Evolutionary conservation across 176 grass and related monocot species (phyloP).

Genomic region (Canna indica): DNA sequence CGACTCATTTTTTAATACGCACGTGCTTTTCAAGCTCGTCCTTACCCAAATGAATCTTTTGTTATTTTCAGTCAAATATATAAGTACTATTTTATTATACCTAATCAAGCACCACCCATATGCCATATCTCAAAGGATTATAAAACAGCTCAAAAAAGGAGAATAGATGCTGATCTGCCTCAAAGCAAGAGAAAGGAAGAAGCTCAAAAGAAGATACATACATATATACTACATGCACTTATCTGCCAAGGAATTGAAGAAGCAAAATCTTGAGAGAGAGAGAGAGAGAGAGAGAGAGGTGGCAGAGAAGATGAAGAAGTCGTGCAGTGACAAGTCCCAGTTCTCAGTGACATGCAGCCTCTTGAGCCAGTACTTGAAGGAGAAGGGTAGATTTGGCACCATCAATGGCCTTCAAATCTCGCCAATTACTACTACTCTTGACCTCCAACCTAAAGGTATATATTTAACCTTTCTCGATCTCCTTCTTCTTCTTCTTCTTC

Average conservation of each 20-base stretch:
- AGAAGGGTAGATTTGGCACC: conserved; percentile 22
- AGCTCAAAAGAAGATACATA: no score
- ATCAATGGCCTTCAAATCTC: conserved; percentile 22
- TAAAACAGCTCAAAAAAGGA: no score
- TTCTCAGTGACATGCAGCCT: conserved; percentile 8
- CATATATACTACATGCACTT: no score
- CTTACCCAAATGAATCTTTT: not conserved
- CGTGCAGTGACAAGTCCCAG: not conserved
- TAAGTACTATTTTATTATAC: no score
- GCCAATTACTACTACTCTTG: not conserved
- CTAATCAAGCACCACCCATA: no score
- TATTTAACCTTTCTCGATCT: not conserved
- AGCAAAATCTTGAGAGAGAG: not conserved
- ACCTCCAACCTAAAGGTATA: conserved; percentile 1
- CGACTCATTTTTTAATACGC: no score
- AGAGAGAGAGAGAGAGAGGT: not conserved
- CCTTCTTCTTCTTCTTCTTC: not conserved
- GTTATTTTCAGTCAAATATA: no score
- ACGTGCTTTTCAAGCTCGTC: not conserved
- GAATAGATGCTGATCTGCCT: no score
- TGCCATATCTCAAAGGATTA: no score
- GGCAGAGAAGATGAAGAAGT: not conserved
- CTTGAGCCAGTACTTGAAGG: conserved; percentile 55
- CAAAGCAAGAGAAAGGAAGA: no score
- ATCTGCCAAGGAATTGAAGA: no score